Percentiles rank a stretch among this genome's conserved stretches.
Evolutionary conservation across 2,329 filamentous ascomycete genomes (phyloP).

Genomic region (Apiospora pterosperma): DNA sequence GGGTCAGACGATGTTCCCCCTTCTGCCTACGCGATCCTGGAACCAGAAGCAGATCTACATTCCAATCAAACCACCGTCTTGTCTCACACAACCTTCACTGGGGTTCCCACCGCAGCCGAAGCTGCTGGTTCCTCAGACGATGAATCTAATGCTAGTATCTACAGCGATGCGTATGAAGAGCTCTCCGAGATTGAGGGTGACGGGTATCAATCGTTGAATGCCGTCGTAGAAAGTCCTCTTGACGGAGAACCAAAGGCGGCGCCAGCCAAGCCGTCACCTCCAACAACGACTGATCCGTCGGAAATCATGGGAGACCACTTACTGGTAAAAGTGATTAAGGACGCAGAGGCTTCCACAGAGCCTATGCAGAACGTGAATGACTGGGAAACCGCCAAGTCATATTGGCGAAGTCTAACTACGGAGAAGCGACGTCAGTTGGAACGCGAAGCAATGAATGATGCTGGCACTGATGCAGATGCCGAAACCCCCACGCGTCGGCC

Average conservation of each 20-base stretch:
- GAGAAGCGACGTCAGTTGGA: slow-evolving; percentile 63
- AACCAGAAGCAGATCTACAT: slow-evolving; percentile 19
- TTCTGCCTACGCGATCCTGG: slow-evolving; percentile 15
- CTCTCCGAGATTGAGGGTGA: slow-evolving; percentile 60
- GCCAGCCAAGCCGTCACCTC: not conserved
- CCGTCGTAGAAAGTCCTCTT: slow-evolving; percentile 61
- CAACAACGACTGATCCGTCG: not conserved
- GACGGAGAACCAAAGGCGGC: slow-evolving; percentile 38
- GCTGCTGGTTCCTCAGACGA: slow-evolving; percentile 33
- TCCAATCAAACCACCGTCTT: slow-evolving; percentile 12
- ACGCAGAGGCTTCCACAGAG: not conserved
- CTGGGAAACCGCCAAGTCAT: slow-evolving; percentile 67
- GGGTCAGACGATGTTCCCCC: not conserved
- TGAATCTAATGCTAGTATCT: slow-evolving; percentile 51
- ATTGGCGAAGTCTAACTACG: slow-evolving; percentile 64
- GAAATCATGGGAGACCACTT: not conserved
- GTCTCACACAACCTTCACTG: slow-evolving; percentile 27
- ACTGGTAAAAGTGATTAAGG: not conserved
- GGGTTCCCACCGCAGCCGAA: slow-evolving; percentile 18
- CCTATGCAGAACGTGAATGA: slow-evolving; percentile 34
- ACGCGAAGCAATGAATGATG: slow-evolving; percentile 52
- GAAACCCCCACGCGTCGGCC: slow-evolving; percentile 30
- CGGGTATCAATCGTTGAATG: slow-evolving; percentile 71
- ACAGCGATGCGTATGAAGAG: slow-evolving; percentile 76
- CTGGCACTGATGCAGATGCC: slow-evolving; percentile 43